Base-by-base conservation (phyloP, 2,329 filamentous ascomycete species). In the Nemania sp. region DNA sequence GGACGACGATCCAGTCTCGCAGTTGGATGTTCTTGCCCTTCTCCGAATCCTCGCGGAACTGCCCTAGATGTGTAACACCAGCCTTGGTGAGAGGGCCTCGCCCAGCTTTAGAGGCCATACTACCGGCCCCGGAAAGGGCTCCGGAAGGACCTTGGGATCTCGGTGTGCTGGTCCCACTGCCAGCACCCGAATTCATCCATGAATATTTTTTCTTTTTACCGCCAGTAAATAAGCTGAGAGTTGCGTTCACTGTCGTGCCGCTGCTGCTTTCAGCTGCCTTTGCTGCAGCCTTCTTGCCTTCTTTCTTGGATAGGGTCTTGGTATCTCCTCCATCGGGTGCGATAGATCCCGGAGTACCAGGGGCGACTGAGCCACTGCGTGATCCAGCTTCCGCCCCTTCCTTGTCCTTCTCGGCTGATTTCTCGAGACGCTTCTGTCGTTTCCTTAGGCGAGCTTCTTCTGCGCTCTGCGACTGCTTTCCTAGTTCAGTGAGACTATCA, bases 301-400 rank as follows among this genome's bases (percentile, higher is more conserved):
- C 94, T 82, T 98, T 98, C 85, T 98, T 98, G 4, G 91, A 92
- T 59, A 93, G 86, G 3, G 89, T 86, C 79, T 94, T 95, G 72
- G 64, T 29, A 11, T 78, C 77, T 27, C 88, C 85, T 1, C 83
- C 78, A 62, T 92, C 90, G 0, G 90, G 87, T 0, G 90, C 88
- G 49, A 88, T 85, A 1, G 88, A 84, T 5, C 88, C 88, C 2
- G 90, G 88, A 0, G 88, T 90, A 2, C 86, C 86, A 11, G 88
- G 85, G 18, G 88, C 88, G 13, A 85, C 82, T 26, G 88, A 88
- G 15, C 88, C 85, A 27, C 87, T 75, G 71, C 89, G 84, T 18
- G 87, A 86, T 13, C 81, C 64, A 6, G 63, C 79, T 59, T 82
- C 80, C 49, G 80, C 78, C 68, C 79, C 80, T 56, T 85, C 82